Evolutionary conservation across 2,329 filamentous ascomycete genomes (phyloP).

Genomic region (Fusarium hainanense): DNA sequence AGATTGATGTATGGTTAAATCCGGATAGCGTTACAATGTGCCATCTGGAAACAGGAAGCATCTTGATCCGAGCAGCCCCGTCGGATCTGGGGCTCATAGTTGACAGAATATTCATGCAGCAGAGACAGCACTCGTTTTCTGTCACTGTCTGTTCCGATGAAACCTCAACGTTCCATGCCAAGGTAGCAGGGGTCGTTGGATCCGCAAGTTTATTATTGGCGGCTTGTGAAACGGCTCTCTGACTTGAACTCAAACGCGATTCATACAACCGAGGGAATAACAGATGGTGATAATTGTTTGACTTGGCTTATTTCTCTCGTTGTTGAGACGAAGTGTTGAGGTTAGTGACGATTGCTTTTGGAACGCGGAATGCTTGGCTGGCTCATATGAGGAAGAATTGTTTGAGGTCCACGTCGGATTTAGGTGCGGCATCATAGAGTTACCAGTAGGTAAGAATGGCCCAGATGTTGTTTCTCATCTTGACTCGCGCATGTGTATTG

Average conservation of each 20-base stretch:
- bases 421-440: background rate
- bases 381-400: background rate
- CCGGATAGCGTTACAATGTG: background rate
- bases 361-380: background rate
- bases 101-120: no score
- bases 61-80: constrained; percentile 1
- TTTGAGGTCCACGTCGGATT: background rate
- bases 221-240: background rate
- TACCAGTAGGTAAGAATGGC: no score
- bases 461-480: background rate
- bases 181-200: background rate
- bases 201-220: background rate
- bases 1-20: background rate
- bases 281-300: background rate
- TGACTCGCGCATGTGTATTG: background rate
- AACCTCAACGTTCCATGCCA: background rate
- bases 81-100: background rate
- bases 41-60: constrained; percentile 12
- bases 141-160: background rate
- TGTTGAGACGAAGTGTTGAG: background rate
- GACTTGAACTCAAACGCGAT: background rate
- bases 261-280: background rate
- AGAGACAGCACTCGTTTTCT: no score
- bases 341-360: background rate
- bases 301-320: background rate